phyloP scores from a whole-genome alignment of 257 asterid genomes.

The Lantana camara region DNA sequence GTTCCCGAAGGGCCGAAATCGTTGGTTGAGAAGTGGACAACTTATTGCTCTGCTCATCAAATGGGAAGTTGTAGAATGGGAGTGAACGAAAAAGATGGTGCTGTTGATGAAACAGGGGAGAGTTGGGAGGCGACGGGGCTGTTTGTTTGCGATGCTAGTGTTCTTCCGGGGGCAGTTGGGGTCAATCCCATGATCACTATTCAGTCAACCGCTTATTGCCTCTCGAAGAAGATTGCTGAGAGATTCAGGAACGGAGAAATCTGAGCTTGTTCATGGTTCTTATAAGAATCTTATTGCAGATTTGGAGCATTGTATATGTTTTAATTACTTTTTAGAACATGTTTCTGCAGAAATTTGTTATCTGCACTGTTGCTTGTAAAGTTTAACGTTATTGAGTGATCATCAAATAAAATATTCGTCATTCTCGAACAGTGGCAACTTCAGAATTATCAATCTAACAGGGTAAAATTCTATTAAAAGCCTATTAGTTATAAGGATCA shows the following conservation, averaged over 20 bases:
- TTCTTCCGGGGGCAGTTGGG: slow-evolving; percentile 80
- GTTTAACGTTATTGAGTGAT: background rate
- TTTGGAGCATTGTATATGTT: background rate
- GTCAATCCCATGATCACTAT: slow-evolving; percentile 96
- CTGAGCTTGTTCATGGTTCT: slow-evolving; percentile 12
- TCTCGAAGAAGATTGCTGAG: slow-evolving; percentile 56
- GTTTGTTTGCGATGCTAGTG: slow-evolving; percentile 84
- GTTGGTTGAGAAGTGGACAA: slow-evolving; percentile 54
- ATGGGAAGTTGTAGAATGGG: slow-evolving; percentile 98
- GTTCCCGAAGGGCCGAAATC: slow-evolving; percentile 68
- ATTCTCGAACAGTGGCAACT: no score
- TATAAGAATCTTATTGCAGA: no score
- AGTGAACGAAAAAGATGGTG: slow-evolving; percentile 48
- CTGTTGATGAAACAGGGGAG: slow-evolving; percentile 85
- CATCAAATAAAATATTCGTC: background rate
- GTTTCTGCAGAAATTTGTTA: no score
- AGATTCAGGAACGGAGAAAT: slow-evolving; percentile 35
- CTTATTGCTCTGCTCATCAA: slow-evolving; percentile 82
- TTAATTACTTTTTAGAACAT: background rate
- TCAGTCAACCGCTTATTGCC: slow-evolving; percentile 65
- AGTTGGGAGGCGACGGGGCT: slow-evolving; percentile 88
- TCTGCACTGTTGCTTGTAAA: background rate
- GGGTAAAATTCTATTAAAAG: no score
- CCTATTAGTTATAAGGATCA: no score
- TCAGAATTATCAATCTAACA: no score